Evolutionary conservation across 73 alveolate genomes (phyloP), one percentile per base, ranked within the genome.

Genomic region (Paramecium sexaurelia): DNA sequence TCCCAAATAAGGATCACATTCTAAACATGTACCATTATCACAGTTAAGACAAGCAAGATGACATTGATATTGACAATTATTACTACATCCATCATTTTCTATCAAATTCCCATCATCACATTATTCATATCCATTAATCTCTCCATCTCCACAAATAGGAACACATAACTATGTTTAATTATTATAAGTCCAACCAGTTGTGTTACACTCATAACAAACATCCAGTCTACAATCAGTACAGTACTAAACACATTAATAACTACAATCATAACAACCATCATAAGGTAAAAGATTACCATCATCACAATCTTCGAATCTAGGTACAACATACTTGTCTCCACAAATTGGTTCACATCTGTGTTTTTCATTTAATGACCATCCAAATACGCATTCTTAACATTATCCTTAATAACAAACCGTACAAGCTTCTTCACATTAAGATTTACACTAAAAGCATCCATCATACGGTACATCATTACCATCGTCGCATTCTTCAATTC

Each of bases 61-160:
- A 9, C 45, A 39, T 29, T 43, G 9, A 78, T 33, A 78, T 40
- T 20, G 32, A 51, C 67, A 51, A 17, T 11, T 15, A 24, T 24
- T 66, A 33, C 45, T 66, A 41, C 92, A 83, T 10, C 92, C 92
- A 83, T 83, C 92, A 15, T 55, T 29, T 26, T 33, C 17, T 6
- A 39, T 39, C 7, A 5, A 0, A 9, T 83, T 83, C 7, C 92
- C 92, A 45, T 83, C 92, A 83, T 83, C 92, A 83, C 92, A 83
- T 41, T 83, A 83, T 55, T 83, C 92, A 40, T 24, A 19, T 51
- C 36, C 84, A 39, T 20, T 19, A n/a, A 83, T 6, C 6, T 37
- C 36, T 26, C 85, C 85, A 41, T 83, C 92, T 83, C 92, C 92
- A 83, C 92, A 83, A 22, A 83, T 39, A 27, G 92, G 88, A 10